Evolutionary conservation across 1,139 yeast species (phyloP).

Genomic region (Saccharomyces pastorianus): DNA sequence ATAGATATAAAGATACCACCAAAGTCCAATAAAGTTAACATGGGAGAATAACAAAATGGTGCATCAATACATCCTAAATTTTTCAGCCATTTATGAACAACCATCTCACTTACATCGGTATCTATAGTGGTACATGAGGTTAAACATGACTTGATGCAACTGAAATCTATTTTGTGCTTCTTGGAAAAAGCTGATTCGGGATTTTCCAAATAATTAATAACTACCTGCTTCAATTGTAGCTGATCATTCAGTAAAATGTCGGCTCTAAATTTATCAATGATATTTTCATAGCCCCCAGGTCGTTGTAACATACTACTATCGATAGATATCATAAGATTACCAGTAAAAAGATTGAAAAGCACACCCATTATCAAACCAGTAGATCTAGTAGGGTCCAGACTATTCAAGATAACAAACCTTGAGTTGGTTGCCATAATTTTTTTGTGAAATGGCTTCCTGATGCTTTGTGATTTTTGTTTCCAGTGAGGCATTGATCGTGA

Average conservation of each 20-base stretch:
- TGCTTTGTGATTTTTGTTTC: constrained; percentile 25
- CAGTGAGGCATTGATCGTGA: constrained; percentile 44
- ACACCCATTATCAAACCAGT: constrained; percentile 85
- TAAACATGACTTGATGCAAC: constrained; percentile 79
- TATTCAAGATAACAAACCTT: constrained; percentile 49
- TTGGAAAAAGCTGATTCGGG: constrained; percentile 82
- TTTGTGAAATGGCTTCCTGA: constrained; percentile 35
- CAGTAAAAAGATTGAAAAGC: constrained; percentile 73
- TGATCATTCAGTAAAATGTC: constrained; percentile 77
- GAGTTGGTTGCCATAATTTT: constrained; percentile 9
- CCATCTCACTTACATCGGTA: constrained; percentile 83
- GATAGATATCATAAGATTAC: constrained; percentile 74
- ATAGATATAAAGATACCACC: constrained; percentile 93
- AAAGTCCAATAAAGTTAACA: constrained; percentile 81
- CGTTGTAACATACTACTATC: constrained; percentile 67
- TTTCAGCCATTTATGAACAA: constrained; percentile 84
- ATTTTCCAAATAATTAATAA: constrained; percentile 84
- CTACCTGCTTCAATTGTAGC: constrained; percentile 83
- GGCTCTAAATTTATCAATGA: constrained; percentile 63
- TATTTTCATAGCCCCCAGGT: constrained; percentile 82
- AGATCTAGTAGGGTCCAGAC: constrained; percentile 78
- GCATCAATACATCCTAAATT: constrained; percentile 83
- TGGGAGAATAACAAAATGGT: constrained; percentile 75
- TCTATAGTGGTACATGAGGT: constrained; percentile 90
- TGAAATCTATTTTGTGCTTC: constrained; percentile 68